phyloP scores from a whole-genome alignment of 2,329 filamentous ascomycete species.

The Rutstroemia sydowiana region DNA sequence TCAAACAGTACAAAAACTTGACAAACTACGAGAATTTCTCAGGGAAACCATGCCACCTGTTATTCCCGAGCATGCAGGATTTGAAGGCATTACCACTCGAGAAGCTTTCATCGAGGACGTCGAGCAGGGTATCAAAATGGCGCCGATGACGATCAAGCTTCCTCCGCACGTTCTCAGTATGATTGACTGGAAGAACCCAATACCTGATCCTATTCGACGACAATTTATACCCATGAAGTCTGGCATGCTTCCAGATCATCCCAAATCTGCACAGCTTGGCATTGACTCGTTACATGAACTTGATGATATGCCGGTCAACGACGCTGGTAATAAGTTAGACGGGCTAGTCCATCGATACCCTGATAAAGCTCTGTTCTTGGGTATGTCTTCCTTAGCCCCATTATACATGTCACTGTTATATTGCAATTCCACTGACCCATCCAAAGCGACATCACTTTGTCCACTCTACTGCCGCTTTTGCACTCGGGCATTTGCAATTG shows the following conservation, averaged over 20 bases:
- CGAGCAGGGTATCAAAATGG: slow-evolving; percentile 41
- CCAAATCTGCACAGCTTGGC: slow-evolving; percentile 33
- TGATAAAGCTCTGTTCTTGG: slow-evolving; percentile 54
- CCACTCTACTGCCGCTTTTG: slow-evolving; percentile 57
- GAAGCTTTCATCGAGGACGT: slow-evolving; percentile 49
- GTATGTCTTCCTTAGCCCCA: slow-evolving; percentile 32
- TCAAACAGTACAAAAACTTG: neutral
- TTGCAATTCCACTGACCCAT: slow-evolving; percentile 16
- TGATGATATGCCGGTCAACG: slow-evolving; percentile 40
- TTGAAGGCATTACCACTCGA: slow-evolving; percentile 36
- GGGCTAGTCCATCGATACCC: slow-evolving; percentile 57
- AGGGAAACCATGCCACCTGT: slow-evolving; percentile 40
- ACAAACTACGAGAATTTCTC: slow-evolving; percentile 40
- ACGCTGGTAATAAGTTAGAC: slow-evolving; percentile 26
- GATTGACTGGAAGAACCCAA: slow-evolving; percentile 51
- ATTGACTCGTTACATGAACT: slow-evolving; percentile 54
- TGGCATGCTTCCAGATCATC: slow-evolving; percentile 45
- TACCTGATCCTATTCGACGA: slow-evolving; percentile 50
- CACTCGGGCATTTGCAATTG: slow-evolving; percentile 53
- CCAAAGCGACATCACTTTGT: slow-evolving; percentile 49
- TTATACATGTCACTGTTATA: neutral
- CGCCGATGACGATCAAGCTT: slow-evolving; percentile 53
- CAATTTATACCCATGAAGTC: slow-evolving; percentile 55
- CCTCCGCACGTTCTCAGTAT: slow-evolving; percentile 53
- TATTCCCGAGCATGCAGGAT: slow-evolving; percentile 35